A percentile compares a stretch with the other conserved stretches of the same genome.
Conservation (phyloP, 805 yeast species). For the Candida oleophila region DNA sequence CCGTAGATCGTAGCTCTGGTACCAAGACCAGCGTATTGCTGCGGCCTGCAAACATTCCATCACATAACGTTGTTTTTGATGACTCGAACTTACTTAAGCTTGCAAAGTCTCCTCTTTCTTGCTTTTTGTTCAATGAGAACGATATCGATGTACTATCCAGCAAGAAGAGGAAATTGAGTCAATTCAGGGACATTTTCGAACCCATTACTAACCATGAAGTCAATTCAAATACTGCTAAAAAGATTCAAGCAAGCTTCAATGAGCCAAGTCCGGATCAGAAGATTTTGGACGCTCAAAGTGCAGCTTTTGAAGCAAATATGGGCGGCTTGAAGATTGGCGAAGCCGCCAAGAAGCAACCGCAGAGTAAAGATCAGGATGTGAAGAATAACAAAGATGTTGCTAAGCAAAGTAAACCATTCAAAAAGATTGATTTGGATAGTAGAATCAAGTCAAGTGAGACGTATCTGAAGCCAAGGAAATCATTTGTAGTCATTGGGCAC, state of each 20-base stretch:
- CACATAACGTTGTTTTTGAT: conserved; percentile 6
- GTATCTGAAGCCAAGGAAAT: conserved; percentile 51
- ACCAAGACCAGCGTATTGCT: no score
- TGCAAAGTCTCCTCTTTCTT: conserved; percentile 16
- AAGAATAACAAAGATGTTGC: conserved; percentile 13
- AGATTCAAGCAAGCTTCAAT: conserved; percentile 53
- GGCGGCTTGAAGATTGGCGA: conserved; percentile 24
- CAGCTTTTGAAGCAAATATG: conserved; percentile 35
- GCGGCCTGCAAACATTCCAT: not conserved
- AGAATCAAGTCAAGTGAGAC: conserved; percentile 33
- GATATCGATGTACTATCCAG: conserved; percentile 6
- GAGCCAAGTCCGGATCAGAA: conserved; percentile 84
- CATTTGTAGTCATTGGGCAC: conserved; percentile 83
- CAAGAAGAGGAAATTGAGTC: conserved; percentile 19
- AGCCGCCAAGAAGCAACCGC: conserved; percentile 5
- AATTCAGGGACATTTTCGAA: conserved; percentile 19
- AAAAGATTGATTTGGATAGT: conserved; percentile 40
- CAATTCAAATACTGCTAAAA: conserved; percentile 30
- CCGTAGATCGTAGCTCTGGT: no score
- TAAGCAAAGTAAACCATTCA: conserved; percentile 40
- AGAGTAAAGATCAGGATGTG: conserved; percentile 4
- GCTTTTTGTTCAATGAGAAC: conserved; percentile 13
- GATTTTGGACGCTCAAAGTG: conserved; percentile 57
- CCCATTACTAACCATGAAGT: conserved; percentile 43
- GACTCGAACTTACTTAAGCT: conserved; percentile 7